A percentile compares a stretch with the other conserved stretches of the same genome.
Conservation (phyloP, 768 basidiomycete species). For the Cystoderma amianthinum region DNA sequence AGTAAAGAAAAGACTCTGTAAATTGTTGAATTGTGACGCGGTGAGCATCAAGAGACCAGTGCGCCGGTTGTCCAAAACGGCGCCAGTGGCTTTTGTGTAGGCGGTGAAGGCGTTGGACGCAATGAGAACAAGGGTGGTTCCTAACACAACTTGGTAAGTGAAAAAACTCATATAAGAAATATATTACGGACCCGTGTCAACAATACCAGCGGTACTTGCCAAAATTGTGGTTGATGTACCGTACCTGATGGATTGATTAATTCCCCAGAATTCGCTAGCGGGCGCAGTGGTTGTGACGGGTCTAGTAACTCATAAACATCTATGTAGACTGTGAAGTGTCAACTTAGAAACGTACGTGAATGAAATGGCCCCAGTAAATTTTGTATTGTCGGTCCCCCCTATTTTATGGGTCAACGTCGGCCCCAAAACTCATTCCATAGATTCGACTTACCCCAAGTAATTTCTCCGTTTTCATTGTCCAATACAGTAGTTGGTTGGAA, state of each 20-base stretch:
- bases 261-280: slow-evolving; percentile 33
- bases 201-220: slow-evolving; percentile 22
- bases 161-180: neutral
- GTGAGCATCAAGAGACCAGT: slow-evolving; percentile 32
- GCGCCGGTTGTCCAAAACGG: slow-evolving; percentile 6
- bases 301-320: neutral
- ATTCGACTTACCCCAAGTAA: slow-evolving; percentile 9
- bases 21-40: slow-evolving; percentile 22
- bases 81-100: slow-evolving; percentile 24
- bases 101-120: slow-evolving; percentile 17
- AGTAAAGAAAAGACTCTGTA: slow-evolving; percentile 14
- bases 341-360: slow-evolving; percentile 14
- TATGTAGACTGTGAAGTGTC: neutral
- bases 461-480: slow-evolving; percentile 9
- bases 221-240: slow-evolving; percentile 21
- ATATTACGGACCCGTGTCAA: slow-evolving; percentile 40
- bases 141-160: neutral
- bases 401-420: neutral
- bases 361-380: slow-evolving; percentile 18
- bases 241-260: slow-evolving; percentile 31
- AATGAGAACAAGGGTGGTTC: slow-evolving; percentile 28
- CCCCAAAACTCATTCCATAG: neutral
- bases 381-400: slow-evolving; percentile 19
- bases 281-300: slow-evolving; percentile 17
- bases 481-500: slow-evolving; percentile 26